Percentiles rank a stretch among this genome's conserved stretches.
These are phyloP conservation scores for Rhodomyrtus tomentosa DNA, from an alignment of 345 rosid genomes.

Conservation along the genomic window DNA sequence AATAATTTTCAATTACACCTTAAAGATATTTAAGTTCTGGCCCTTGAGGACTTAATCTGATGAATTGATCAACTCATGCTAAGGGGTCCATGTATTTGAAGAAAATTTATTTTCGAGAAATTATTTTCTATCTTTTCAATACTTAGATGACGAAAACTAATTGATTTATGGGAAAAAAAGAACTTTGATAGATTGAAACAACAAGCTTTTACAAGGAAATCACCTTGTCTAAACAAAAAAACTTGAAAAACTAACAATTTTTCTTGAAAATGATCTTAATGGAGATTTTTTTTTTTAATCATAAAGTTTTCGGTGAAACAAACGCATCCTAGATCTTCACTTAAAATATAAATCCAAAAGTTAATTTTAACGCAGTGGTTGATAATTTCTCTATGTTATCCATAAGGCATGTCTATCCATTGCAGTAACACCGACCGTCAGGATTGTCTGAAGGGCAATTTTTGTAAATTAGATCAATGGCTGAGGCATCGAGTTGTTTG, in stretches of 20 bases:
- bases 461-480: background rate
- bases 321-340: background rate
- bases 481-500: background rate
- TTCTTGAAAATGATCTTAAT: fast-evolving
- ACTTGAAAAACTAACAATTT: background rate
- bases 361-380: background rate
- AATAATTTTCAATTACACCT: background rate
- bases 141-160: background rate
- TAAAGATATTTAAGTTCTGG: too few relatives aligned
- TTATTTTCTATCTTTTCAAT: background rate
- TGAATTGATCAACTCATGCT: background rate
- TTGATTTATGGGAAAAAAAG: background rate
- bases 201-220: background rate
- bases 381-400: background rate
- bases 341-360: background rate
- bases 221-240: background rate
- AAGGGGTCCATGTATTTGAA: background rate
- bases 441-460: background rate
- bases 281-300: background rate
- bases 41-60: background rate
- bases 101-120: background rate
- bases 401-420: background rate
- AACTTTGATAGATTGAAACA: background rate
- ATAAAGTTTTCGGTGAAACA: background rate
- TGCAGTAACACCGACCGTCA: background rate